Evolutionary conservation across 2,329 filamentous ascomycete genomes (phyloP), one percentile per base, ranked within the genome.

Genomic region (Alternaria longipes): DNA sequence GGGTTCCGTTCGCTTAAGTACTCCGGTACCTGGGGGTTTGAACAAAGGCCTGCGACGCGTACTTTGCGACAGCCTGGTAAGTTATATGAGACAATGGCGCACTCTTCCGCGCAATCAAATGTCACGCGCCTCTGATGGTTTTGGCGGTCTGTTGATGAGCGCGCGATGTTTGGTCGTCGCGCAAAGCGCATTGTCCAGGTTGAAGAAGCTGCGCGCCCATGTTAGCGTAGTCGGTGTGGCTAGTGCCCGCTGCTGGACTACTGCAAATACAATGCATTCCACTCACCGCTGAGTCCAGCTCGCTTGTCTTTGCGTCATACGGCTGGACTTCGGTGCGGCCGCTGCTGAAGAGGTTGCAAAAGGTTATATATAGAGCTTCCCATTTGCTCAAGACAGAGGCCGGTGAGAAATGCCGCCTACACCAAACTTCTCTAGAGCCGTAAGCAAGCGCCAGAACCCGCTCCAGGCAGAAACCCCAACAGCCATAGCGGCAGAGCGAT

Each of bases 271-370:
- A 32, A 50, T 42, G 41, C 52, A 26, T 54, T 52, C 40, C 50
- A 47, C 63, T 56, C 62, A 65, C 62, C 59, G 64, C 64, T 49
- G 46, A 22, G 30, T 41, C 46, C 54, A 60, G 34, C 58, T 30
- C 20, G 28, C 32, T 20, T 32, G 22, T 30, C 12, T 7, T 32
- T 57, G 38, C 55, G 41, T 9, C 53, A 20, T 47, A 28, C 30
- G 41, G 32, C 36, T 26, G 9, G 20, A 34, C 8, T 32, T n/a
- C 26, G 54, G 41, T 26, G 16, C 47, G 9, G 18, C 14, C n/a
- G 28, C 47, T 45, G 16, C 34, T 51, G 16, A 45, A 32, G 45
- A 20, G 16, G 32, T 32, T 38, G 40, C 32, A n/a, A 46, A 42
- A 45, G 22, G 46, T 40, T 40, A 26, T 44, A 38, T 50, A 32